phyloP scores from a whole-genome alignment of 257 asterid genomes.

The Ehretia macrophylla region DNA sequence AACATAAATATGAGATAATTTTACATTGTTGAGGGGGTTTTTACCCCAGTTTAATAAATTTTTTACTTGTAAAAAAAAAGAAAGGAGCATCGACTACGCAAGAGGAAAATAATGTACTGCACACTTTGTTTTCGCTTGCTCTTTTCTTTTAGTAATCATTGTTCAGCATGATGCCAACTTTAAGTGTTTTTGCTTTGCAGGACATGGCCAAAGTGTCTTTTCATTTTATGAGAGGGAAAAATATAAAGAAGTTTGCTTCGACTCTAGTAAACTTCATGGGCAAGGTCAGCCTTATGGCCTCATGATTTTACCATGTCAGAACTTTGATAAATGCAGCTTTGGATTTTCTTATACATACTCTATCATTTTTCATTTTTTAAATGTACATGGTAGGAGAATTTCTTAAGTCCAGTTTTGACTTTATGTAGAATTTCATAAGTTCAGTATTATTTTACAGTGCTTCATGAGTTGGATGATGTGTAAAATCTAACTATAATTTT shows the following conservation, averaged over 20 bases:
- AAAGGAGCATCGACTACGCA: no score
- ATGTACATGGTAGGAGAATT: neutral
- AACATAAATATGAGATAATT: no score
- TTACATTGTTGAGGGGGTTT: no score
- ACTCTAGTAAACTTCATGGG: constrained; percentile 87
- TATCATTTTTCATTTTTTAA: neutral
- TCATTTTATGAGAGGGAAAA: constrained; percentile 86
- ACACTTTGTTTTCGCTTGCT: neutral
- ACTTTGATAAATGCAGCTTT: neutral
- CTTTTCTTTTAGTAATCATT: constrained; percentile 10
- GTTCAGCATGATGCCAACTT: constrained; percentile 4
- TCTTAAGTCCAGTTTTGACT: neutral
- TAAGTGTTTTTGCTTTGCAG: constrained; percentile 37
- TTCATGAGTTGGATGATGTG: no score
- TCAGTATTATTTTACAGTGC: no score
- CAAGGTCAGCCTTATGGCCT: constrained; percentile 47
- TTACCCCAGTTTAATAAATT: no score
- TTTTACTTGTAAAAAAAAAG: no score
- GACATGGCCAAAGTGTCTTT: constrained; percentile 86
- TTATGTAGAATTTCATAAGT: no score
- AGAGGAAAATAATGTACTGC: no score
- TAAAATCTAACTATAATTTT: neutral
- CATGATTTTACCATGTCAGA: neutral
- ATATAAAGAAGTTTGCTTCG: constrained; percentile 77
- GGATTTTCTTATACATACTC: neutral